Evolutionary conservation across 192 early-diverging fungal genomes (phyloP).

Genomic region (Mortierella alpina): DNA sequence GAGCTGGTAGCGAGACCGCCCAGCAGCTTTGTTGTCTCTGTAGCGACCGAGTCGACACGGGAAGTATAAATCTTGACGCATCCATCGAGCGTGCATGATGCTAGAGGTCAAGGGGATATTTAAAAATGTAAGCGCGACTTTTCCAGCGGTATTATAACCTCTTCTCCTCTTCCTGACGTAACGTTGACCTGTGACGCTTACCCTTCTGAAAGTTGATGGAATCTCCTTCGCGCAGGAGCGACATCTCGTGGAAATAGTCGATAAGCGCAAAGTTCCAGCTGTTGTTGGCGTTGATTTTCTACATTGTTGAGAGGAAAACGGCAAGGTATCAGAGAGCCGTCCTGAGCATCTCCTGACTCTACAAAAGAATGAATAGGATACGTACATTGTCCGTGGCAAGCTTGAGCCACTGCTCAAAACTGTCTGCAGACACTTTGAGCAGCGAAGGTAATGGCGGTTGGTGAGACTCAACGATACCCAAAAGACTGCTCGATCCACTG

Average conservation of each 20-base stretch:
- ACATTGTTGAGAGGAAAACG: slow-evolving; percentile 10
- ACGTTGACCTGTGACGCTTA: background rate
- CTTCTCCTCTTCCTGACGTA: background rate
- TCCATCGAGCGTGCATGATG: slow-evolving; percentile 95
- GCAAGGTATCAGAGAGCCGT: background rate
- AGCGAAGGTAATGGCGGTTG: slow-evolving; percentile 29
- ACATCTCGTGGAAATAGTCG: slow-evolving; percentile 98
- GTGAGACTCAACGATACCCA: slow-evolving; percentile 42
- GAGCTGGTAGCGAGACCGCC: slow-evolving; percentile 84
- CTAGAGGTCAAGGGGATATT: slow-evolving; percentile 31
- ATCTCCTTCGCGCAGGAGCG: slow-evolving; percentile 91
- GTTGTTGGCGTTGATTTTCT: slow-evolving; percentile 96
- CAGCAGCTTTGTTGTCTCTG: slow-evolving; percentile 90
- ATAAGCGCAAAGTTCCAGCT: slow-evolving; percentile 98
- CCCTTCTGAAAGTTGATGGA: slow-evolving; percentile 97
- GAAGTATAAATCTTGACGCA: slow-evolving; percentile 98
- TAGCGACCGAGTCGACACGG: slow-evolving; percentile 95
- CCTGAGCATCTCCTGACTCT: background rate
- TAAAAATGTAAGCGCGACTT: background rate
- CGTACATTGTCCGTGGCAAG: slow-evolving; percentile 93
- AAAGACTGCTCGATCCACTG: slow-evolving; percentile 32
- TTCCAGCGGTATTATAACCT: background rate
- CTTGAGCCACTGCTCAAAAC: slow-evolving; percentile 96
- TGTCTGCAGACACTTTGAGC: slow-evolving; percentile 47
- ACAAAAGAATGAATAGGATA: slow-evolving; percentile 4